phyloP scores from a whole-genome alignment of 441 rosid species.

The Bruguiera hainesii region DNA sequence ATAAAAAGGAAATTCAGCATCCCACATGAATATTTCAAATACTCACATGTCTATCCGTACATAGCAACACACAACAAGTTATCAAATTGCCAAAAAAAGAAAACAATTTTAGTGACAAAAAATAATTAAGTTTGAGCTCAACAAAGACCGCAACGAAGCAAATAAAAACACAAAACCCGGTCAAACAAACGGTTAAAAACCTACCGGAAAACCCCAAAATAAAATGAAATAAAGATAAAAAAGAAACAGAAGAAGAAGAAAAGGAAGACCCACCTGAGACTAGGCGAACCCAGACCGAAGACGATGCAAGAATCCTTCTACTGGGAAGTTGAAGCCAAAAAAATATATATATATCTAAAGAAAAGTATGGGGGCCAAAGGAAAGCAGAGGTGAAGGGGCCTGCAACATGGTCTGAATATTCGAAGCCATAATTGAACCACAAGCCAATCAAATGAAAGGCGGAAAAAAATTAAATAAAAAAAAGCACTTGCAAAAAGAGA shows the following conservation, averaged over 20 bases:
- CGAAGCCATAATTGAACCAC: background rate
- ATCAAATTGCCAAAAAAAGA: background rate
- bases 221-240: too few relatives aligned
- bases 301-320: constrained; percentile 4
- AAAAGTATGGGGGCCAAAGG: background rate
- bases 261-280: constrained; percentile 7
- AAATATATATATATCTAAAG: background rate
- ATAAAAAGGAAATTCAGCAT: constrained; percentile 4
- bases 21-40: background rate
- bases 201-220: background rate
- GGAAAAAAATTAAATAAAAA: too few relatives aligned
- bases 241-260: too few relatives aligned
- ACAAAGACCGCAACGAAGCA: background rate
- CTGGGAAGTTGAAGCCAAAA: background rate
- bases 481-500: too few relatives aligned
- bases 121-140: constrained; percentile 6
- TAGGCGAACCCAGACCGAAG: background rate
- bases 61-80: background rate
- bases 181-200: background rate
- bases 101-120: background rate
- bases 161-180: background rate
- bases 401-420: constrained; percentile 8
- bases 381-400: too few relatives aligned
- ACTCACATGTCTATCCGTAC: background rate
- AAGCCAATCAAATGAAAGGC: background rate